A percentile compares a stretch with the other conserved stretches of the same genome.
Evolutionary conservation across 2,329 filamentous ascomycete species (phyloP).

Genomic region (Paracorniculantispora psalliotae): DNA sequence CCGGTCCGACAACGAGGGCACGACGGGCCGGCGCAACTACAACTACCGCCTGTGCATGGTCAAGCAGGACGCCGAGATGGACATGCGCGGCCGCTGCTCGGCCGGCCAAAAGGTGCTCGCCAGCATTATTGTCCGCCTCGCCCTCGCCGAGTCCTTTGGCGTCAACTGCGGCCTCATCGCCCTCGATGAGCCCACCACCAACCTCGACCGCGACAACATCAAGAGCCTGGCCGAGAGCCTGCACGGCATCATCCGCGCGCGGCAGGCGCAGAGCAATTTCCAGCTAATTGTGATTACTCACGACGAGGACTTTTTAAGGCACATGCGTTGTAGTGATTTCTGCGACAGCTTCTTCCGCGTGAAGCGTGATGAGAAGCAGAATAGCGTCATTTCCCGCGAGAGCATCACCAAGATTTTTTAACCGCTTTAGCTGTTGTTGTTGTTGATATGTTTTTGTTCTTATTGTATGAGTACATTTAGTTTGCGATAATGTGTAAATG

Average conservation of each 20-base stretch:
- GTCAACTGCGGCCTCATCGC: conserved; percentile 94
- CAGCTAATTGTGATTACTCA: conserved; percentile 98
- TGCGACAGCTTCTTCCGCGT: conserved; percentile 90
- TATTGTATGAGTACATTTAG: background rate
- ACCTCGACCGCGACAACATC: conserved; percentile 94
- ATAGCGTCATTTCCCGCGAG: conserved; percentile 76
- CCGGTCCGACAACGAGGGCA: conserved; percentile 79
- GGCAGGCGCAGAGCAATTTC: conserved; percentile 86
- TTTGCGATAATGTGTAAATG: background rate
- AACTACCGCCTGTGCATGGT: conserved; percentile 99
- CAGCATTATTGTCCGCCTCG: conserved; percentile 94
- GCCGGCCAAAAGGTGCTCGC: conserved; percentile 96
- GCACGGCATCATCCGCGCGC: conserved; percentile 78
- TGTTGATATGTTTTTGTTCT: background rate
- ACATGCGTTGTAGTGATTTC: conserved; percentile 93
- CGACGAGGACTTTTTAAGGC: conserved; percentile 89
- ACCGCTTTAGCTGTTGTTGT: too few species aligned
- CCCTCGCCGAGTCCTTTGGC: conserved; percentile 93
- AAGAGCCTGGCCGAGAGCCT: conserved; percentile 78
- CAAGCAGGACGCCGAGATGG: conserved; percentile 96
- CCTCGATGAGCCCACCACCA: conserved; percentile 95
- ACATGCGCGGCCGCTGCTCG: conserved; percentile 96
- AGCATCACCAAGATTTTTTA: conserved; percentile 48
- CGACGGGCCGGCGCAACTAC: conserved; percentile 72
- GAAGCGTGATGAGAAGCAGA: conserved; percentile 74